Conservation (phyloP, 2,329 filamentous ascomycete genomes). For the Trichoderma lentiforme region DNA sequence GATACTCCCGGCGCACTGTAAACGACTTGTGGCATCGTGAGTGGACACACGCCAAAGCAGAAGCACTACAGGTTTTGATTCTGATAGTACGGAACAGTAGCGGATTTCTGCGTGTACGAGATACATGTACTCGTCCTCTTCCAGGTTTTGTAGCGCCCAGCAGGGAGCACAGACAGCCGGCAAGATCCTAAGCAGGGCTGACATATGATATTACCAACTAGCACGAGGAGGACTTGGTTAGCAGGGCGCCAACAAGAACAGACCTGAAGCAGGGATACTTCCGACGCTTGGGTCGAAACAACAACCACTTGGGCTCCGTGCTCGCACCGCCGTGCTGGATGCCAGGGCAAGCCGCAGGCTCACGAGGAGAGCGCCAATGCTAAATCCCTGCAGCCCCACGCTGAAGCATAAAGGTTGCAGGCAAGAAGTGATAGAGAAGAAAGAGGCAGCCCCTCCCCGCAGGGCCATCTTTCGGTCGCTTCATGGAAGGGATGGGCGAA, state of each 20-base stretch:
- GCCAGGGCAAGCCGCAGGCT: slow-evolving; percentile 13
- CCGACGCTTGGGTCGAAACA: slow-evolving; percentile 15
- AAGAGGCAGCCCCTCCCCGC: neutral
- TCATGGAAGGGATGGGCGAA: slow-evolving; percentile 33
- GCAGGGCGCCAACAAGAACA: slow-evolving; percentile 9
- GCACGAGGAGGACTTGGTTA: neutral
- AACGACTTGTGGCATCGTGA: neutral
- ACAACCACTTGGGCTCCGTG: slow-evolving; percentile 9
- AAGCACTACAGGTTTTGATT: neutral
- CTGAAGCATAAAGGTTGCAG: slow-evolving; percentile 2
- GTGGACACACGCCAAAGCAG: neutral
- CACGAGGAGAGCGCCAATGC: slow-evolving; percentile 11
- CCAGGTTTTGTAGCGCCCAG: neutral
- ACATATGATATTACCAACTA: neutral
- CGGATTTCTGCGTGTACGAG: neutral
- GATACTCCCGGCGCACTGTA: neutral
- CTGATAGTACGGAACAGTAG: neutral
- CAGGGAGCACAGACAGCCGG: neutral
- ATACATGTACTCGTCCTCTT: neutral
- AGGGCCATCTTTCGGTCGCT: slow-evolving; percentile 5
- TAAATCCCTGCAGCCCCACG: neutral
- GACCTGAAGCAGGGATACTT: slow-evolving; percentile 3
- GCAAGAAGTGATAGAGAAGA: neutral
- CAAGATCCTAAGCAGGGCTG: neutral
- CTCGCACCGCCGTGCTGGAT: slow-evolving; percentile 23